Base-by-base conservation (phyloP, 225 moss, liverwort and hornwort genomes). In the Polytrichum commune region DNA sequence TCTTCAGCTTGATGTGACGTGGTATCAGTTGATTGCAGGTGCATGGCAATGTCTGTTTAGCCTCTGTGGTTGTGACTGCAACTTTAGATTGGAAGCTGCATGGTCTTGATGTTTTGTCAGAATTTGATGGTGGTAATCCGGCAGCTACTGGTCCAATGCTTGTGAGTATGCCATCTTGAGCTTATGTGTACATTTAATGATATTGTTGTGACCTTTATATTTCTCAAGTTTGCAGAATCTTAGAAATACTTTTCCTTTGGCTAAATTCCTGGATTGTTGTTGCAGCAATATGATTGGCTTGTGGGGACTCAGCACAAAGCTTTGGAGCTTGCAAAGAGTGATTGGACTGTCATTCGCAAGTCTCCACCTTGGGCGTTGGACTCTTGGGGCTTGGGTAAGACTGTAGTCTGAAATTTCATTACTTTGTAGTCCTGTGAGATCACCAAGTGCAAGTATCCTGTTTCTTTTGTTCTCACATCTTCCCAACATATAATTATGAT, bases 301-400 rank as follows among this genome's bases (percentile, higher is more conserved):
- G 92, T 96, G 71, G 82, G 79, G 61, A 83, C 93, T 27, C 93
- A 93, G 62, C 93, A 92, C 61, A 96, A 96, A 73, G 80, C 92
- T 57, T 82, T 90, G 76, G 96, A 96, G 77, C 74, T 96, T 70
- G 93, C 92, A 58, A 93, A 96, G 83, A 88, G 87, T 72, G 96
- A 96, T 70, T 96, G 96, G 96, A 74, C 87, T 66, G 76, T 83
- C 22, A 89, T 96, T 67, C 89, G 96, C 63, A 96, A 92, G 74
- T 93, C 96, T 68, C 90, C 96, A 64, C 86, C 96, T 23, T 96
- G 96, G 96, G 93, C 96, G 69, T 79, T 86, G 65, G 96, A 96
- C 70, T 93, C 96, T 4, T 96, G 96, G 96, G 96, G 96, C 63
- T 89, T 96, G 73, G 96, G 96, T 96, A 76, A 78, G 90, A 86